These are phyloP conservation scores for Phytophthora boehmeriae DNA, from an alignment of 352 stramenopile genomes.

Conservation along the genomic window DNA sequence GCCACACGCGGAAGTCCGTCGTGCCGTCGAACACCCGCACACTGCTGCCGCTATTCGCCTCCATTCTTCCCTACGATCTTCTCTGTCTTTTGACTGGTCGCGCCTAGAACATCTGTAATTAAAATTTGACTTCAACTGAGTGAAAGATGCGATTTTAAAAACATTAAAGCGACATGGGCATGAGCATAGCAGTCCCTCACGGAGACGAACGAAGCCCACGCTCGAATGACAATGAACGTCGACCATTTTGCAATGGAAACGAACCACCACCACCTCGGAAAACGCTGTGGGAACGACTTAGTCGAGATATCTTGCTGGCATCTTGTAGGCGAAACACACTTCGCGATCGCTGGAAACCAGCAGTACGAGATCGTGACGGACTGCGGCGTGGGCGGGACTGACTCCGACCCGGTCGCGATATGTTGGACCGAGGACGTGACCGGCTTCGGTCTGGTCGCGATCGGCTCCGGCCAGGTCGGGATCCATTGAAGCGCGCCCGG, in stretches of 20 bases:
- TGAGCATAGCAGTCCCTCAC: background rate
- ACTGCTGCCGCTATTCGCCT: conserved; percentile 16
- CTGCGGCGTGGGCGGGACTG: background rate
- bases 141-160: background rate
- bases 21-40: conserved; percentile 48
- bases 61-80: conserved; percentile 5
- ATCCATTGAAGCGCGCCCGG: background rate
- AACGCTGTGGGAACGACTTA: conserved; percentile 18
- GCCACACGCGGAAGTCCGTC: conserved; percentile 53
- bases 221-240: conserved; percentile 9
- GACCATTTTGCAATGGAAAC: background rate
- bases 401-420: background rate
- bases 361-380: background rate
- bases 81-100: background rate
- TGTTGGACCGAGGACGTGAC: background rate
- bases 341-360: background rate
- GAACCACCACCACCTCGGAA: conserved; percentile 2
- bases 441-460: background rate
- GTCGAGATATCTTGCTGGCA: background rate
- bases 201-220: background rate
- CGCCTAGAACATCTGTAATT: too few relatives aligned
- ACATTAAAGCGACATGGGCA: background rate
- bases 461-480: background rate
- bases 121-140: background rate
- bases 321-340: conserved; percentile 1